phyloP scores from a whole-genome alignment of 106 monocot species.

The Dioscorea zingiberensis region DNA sequence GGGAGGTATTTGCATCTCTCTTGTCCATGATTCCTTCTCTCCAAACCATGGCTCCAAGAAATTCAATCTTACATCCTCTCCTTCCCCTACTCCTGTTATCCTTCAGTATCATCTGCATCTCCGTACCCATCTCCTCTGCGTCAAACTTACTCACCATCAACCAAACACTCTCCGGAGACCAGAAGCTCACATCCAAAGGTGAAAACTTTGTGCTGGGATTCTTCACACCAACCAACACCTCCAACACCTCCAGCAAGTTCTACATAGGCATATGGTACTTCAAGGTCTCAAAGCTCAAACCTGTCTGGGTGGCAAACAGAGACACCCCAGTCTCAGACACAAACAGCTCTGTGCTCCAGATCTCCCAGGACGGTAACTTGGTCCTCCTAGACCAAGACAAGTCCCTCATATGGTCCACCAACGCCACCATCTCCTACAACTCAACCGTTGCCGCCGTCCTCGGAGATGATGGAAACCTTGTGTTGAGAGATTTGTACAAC shows the following conservation, averaged over 20 bases:
- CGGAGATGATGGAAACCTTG: constrained; percentile 37
- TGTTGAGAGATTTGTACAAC: constrained; percentile 11
- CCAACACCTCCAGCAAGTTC: not conserved
- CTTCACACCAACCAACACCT: constrained; percentile 23
- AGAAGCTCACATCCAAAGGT: constrained; percentile 1
- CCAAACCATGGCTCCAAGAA: not conserved
- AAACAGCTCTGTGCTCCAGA: constrained; percentile 19
- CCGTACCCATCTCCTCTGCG: too few relatives aligned
- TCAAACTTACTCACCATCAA: not conserved
- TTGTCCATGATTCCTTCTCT: not conserved
- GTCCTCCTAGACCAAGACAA: constrained; percentile 19
- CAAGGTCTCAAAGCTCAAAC: constrained; percentile 15
- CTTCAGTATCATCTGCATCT: not conserved
- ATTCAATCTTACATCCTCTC: not conserved
- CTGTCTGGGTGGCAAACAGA: constrained; percentile 46
- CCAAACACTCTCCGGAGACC: constrained; percentile 3
- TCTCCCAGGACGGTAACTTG: constrained; percentile 24
- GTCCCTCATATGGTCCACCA: constrained; percentile 21
- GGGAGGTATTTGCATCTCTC: too few relatives aligned
- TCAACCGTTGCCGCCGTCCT: constrained; percentile 22
- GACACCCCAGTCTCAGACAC: constrained; percentile 13
- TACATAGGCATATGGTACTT: constrained; percentile 47
- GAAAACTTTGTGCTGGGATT: constrained; percentile 24
- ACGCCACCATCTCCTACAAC: constrained; percentile 4
- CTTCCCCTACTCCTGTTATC: not conserved